Evolutionary conservation across 2,329 filamentous ascomycete genomes (phyloP), one percentile per base, ranked within the genome.

Genomic region (Sarocladium brachiariae): DNA sequence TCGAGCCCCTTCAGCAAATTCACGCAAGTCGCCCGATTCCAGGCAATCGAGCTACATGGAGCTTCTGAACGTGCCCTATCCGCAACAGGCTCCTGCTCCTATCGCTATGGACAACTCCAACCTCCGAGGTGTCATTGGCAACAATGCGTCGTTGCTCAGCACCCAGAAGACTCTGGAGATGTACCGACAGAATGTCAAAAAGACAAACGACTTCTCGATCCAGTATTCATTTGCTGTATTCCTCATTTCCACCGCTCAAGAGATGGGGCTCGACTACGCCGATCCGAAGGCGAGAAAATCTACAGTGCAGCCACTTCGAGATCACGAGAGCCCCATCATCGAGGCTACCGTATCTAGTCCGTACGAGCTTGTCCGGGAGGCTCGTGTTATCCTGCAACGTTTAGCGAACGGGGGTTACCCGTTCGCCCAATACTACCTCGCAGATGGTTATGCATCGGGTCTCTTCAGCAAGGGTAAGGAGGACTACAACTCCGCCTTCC

Each of bases 201-300:
- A 99, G 73, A 95, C 93, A 2, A 93, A 87, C 55, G 90, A 96
- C 66, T 77, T 85, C 14, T 84, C 87, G 3, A 87, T 95, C 30
- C 90, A 96, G 67, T 97, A 97, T 67, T 93, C 95, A 25, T 97
- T 99, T 69, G 93, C 93, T 2, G 80, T 97, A 33, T 96, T 95
- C 66, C 83, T 99, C 73, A 86, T 97, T 58, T 88, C 91, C 43
- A 86, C 89, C 2, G 91, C 92, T 35, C 86, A 89, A 64, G 88
- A 95, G 63, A 80, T 87, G 63, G 83, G 82, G 2, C 61, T 84
- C 18, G 73, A 79, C 53, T 65, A 70, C 41, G 70, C 76, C 1
- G 73, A 77, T 51, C 61, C 71, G 45, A 65, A 69, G 43, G 66
- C 65, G 55, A 70, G 65, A 58, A 77, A 73, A 58, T 65, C 66